phyloP scores from a whole-genome alignment of 805 yeast genomes.

The Ogataea pini region DNA sequence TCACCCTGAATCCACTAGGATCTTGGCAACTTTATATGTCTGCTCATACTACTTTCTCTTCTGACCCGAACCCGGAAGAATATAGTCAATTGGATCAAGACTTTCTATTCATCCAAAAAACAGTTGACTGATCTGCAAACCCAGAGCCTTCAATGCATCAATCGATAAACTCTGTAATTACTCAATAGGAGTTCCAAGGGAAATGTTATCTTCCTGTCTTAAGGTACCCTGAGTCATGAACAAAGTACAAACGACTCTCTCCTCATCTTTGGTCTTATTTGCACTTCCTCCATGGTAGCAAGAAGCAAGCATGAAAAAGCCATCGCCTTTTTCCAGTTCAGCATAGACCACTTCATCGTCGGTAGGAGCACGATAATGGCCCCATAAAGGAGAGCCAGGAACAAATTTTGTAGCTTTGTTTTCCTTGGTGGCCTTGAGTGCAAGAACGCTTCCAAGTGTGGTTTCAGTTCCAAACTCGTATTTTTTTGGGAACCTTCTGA shows the following conservation, averaged over 20 bases:
- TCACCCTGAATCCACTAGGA: no score
- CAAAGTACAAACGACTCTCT: constrained; percentile 16
- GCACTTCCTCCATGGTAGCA: constrained; percentile 29
- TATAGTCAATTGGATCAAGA: not conserved
- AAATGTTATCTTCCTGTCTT: constrained; percentile 30
- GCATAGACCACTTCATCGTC: constrained; percentile 22
- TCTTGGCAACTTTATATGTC: not conserved
- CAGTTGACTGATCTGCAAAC: constrained; percentile 9
- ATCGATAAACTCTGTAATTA: constrained; percentile 12
- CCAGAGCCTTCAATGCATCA: constrained; percentile 13
- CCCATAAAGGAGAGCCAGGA: constrained; percentile 36
- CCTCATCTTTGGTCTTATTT: constrained; percentile 24
- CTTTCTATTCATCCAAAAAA: constrained; percentile 2
- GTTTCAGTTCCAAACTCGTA: constrained; percentile 20
- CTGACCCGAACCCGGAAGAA: not conserved
- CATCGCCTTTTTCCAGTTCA: constrained; percentile 30
- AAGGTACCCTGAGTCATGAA: constrained; percentile 25
- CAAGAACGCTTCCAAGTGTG: constrained; percentile 27
- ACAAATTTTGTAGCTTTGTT: constrained; percentile 35
- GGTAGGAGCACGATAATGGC: constrained; percentile 19
- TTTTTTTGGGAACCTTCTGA: constrained; percentile 9
- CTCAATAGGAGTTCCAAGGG: constrained; percentile 18
- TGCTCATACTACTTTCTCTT: not conserved
- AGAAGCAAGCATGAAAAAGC: constrained; percentile 26
- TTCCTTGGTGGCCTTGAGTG: constrained; percentile 28